These are phyloP conservation scores for Alternaria arbusti DNA, from an alignment of 2,329 filamentous ascomycete genomes.

Conservation along the genomic window DNA sequence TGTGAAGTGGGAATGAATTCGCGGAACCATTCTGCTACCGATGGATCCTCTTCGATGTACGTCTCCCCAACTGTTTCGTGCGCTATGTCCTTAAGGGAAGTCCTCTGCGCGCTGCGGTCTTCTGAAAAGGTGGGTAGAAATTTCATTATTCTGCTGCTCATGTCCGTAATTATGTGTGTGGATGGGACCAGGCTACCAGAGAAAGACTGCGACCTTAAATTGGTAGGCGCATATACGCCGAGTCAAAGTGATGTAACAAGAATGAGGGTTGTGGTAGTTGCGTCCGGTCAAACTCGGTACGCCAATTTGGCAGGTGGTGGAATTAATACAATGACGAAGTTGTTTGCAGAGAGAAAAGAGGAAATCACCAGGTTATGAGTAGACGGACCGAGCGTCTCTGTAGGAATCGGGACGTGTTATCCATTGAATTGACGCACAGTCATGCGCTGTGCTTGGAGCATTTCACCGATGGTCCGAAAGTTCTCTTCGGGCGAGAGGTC, in stretches of 20 bases:
- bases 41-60: slow-evolving; percentile 40
- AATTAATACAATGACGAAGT: not conserved
- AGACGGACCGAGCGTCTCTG: not conserved
- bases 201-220: not conserved
- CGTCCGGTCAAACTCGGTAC: not conserved
- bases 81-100: slow-evolving; percentile 22
- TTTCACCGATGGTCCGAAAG: slow-evolving; percentile 17
- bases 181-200: not conserved
- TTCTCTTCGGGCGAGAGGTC: slow-evolving; percentile 21
- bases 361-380: not conserved
- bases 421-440: slow-evolving; percentile 11
- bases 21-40: slow-evolving; percentile 36
- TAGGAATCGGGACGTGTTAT: slow-evolving; percentile 1
- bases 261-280: not conserved
- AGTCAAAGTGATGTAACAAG: not conserved
- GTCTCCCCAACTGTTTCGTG: slow-evolving; percentile 27
- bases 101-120: slow-evolving; percentile 17
- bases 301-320: not conserved
- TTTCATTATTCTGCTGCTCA: slow-evolving; percentile 9
- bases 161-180: not conserved
- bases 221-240: not conserved
- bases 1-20: slow-evolving; percentile 30
- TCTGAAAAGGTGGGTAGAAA: slow-evolving; percentile 22
- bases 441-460: slow-evolving; percentile 9
- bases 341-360: not conserved